These are phyloP conservation scores for Annona cherimola DNA, from an alignment of 164 flowering plant species.

Conservation along the genomic window DNA sequence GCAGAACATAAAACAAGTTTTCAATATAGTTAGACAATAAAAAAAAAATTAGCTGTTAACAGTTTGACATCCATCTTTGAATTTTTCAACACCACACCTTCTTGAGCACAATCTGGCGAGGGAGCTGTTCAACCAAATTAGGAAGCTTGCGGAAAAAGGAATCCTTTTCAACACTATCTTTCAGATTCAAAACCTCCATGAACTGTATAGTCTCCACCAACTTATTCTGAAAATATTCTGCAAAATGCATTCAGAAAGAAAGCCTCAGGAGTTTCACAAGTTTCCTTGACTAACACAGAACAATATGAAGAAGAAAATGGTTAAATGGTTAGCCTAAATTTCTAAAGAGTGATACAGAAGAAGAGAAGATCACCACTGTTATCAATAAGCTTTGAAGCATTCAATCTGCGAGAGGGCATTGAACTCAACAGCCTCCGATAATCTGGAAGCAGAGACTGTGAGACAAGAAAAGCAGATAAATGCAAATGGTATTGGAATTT, in stretches of 20 bases:
- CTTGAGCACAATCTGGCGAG: slow-evolving; percentile 86
- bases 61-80: not conserved
- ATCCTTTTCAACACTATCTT: slow-evolving; percentile 98
- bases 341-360: not conserved
- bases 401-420: slow-evolving; percentile 90
- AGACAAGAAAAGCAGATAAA: slow-evolving; percentile 45
- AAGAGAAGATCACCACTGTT: slow-evolving; percentile 69
- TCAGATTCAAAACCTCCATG: slow-evolving; percentile 92
- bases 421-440: slow-evolving; percentile 95
- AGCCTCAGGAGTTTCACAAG: not conserved
- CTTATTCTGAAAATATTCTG: slow-evolving; percentile 99
- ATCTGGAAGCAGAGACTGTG: slow-evolving; percentile 98
- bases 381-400: slow-evolving; percentile 86
- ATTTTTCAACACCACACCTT: slow-evolving; percentile 46
- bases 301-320: not conserved
- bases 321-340: not conserved
- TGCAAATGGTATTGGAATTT: slow-evolving; percentile 32
- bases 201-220: slow-evolving; percentile 97
- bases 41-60: not conserved
- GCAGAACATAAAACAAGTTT: slow-evolving; percentile 3
- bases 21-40: not conserved
- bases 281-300: not conserved
- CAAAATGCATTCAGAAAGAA: slow-evolving; percentile 14
- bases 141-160: slow-evolving; percentile 98
- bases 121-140: slow-evolving; percentile 93